Conservation (phyloP, 192 early-diverging fungal genomes). For the Coemansia sp. region DNA sequence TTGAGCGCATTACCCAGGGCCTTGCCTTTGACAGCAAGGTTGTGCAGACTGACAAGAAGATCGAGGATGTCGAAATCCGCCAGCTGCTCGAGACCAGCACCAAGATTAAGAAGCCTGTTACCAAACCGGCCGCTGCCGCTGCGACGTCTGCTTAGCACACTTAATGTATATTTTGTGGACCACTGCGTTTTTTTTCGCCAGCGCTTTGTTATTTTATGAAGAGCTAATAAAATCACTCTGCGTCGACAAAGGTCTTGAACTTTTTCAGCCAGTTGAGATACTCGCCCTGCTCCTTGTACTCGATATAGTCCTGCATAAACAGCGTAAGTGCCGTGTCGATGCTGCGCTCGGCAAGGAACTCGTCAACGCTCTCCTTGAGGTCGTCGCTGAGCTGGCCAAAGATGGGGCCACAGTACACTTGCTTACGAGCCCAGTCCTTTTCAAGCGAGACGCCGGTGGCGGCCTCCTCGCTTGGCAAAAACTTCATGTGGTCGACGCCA, state of each 20-base stretch:
- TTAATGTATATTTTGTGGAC: too few relatives aligned
- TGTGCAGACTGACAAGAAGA: slow-evolving; percentile 81
- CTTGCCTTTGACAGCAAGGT: slow-evolving; percentile 69
- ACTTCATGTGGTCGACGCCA: slow-evolving; percentile 79
- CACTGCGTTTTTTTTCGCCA: too few relatives aligned
- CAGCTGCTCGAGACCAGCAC: slow-evolving; percentile 64
- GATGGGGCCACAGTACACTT: slow-evolving; percentile 85
- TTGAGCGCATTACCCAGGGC: slow-evolving; percentile 75
- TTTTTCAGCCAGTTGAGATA: slow-evolving; percentile 84
- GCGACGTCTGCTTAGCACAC: not conserved
- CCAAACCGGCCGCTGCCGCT: slow-evolving; percentile 18
- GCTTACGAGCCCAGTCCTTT: slow-evolving; percentile 85
- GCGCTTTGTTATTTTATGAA: too few relatives aligned
- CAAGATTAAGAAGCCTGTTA: slow-evolving; percentile 47
- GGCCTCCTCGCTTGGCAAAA: slow-evolving; percentile 61
- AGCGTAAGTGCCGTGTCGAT: slow-evolving; percentile 77
- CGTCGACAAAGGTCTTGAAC: slow-evolving; percentile 73
- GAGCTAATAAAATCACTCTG: slow-evolving; percentile 17
- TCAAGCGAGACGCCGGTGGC: slow-evolving; percentile 67
- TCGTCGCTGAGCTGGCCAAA: slow-evolving; percentile 88
- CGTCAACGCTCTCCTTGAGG: slow-evolving; percentile 67
- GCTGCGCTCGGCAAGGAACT: slow-evolving; percentile 84
- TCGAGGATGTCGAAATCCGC: slow-evolving; percentile 76
- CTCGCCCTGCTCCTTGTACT: slow-evolving; percentile 95
- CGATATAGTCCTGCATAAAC: slow-evolving; percentile 86